Evolutionary conservation across 139 green algal species (phyloP).

Genomic region (Ettlia oleoabundans): DNA sequence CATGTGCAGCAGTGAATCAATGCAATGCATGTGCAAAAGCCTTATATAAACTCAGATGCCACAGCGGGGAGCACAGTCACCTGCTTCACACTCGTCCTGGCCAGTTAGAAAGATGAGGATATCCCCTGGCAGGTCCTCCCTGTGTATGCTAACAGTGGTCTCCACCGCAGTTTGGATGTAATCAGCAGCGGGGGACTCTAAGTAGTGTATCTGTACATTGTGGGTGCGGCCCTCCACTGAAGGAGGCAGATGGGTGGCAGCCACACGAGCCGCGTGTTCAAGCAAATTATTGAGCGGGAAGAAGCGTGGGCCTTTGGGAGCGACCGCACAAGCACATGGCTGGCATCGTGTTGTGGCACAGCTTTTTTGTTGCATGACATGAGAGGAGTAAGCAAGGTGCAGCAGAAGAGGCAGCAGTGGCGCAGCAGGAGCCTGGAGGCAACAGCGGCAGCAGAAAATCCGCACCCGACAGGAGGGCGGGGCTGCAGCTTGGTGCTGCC

Average conservation of each 20-base stretch:
- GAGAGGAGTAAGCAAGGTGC: too few relatives aligned
- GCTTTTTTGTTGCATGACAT: too few relatives aligned
- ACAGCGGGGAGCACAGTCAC: not conserved
- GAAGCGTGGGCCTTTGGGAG: too few relatives aligned
- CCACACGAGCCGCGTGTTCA: not conserved
- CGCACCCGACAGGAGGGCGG: conserved; percentile 64
- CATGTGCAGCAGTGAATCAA: too few relatives aligned
- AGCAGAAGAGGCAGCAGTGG: too few relatives aligned
- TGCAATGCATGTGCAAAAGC: too few relatives aligned
- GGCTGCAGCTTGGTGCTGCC: conserved; percentile 12
- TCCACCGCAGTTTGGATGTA: conserved; percentile 82
- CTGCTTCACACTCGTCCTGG: conserved; percentile 76
- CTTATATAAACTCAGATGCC: too few relatives aligned
- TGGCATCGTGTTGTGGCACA: too few relatives aligned
- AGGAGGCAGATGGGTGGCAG: not conserved
- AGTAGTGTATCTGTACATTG: conserved; percentile 68
- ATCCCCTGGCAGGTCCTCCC: conserved; percentile 81
- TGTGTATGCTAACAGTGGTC: conserved; percentile 77
- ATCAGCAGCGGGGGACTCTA: conserved; percentile 57
- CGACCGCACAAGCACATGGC: too few relatives aligned
- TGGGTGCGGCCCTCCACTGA: conserved; percentile 76
- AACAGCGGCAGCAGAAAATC: too few relatives aligned
- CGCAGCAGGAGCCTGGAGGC: not conserved
- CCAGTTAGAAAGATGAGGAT: conserved; percentile 94
- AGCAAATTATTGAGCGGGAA: too few relatives aligned